Evolutionary conservation across 352 stramenopile species (phyloP).

Genomic region (Saprolegnia diclina): DNA sequence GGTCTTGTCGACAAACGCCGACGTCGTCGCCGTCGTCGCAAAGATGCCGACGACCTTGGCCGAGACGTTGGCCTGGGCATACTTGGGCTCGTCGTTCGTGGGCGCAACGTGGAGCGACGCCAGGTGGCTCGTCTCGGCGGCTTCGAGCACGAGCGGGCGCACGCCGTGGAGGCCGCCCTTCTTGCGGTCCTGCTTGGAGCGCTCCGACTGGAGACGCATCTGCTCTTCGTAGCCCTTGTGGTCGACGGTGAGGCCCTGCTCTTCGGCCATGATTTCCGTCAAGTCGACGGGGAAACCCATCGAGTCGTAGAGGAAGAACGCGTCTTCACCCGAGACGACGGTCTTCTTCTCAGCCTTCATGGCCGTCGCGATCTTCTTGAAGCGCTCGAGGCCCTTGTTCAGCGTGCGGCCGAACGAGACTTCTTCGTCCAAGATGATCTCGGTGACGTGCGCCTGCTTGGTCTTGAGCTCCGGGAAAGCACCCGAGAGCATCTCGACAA

Average conservation of each 20-base stretch:
- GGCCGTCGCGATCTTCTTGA: slow-evolving; percentile 81
- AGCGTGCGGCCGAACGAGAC: slow-evolving; percentile 91
- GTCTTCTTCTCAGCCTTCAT: slow-evolving; percentile 58
- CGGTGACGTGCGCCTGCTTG: slow-evolving; percentile 87
- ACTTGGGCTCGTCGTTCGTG: slow-evolving; percentile 94
- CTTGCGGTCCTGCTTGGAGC: slow-evolving; percentile 84
- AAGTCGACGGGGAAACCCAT: slow-evolving; percentile 99
- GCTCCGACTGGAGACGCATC: slow-evolving; percentile 84
- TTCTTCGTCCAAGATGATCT: slow-evolving; percentile 97
- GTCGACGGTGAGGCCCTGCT: slow-evolving; percentile 92
- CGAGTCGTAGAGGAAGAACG: slow-evolving; percentile 99
- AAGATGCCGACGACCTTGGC: slow-evolving; percentile 92
- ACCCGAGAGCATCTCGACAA: slow-evolving; percentile 91
- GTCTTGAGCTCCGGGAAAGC: slow-evolving; percentile 94
- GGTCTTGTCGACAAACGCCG: slow-evolving; percentile 72
- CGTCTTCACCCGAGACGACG: slow-evolving; percentile 90
- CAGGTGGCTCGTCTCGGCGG: slow-evolving; percentile 91
- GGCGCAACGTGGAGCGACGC: slow-evolving; percentile 64
- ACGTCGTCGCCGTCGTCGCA: slow-evolving; percentile 85
- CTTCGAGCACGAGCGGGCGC: slow-evolving; percentile 89
- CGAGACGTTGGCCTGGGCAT: slow-evolving; percentile 83
- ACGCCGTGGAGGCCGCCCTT: slow-evolving; percentile 67
- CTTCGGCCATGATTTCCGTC: slow-evolving; percentile 96
- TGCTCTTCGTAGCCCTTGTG: slow-evolving; percentile 90
- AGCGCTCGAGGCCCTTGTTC: slow-evolving; percentile 90